Base-by-base conservation (phyloP, 306 rosid species). In the Vigna hirtella region DNA sequence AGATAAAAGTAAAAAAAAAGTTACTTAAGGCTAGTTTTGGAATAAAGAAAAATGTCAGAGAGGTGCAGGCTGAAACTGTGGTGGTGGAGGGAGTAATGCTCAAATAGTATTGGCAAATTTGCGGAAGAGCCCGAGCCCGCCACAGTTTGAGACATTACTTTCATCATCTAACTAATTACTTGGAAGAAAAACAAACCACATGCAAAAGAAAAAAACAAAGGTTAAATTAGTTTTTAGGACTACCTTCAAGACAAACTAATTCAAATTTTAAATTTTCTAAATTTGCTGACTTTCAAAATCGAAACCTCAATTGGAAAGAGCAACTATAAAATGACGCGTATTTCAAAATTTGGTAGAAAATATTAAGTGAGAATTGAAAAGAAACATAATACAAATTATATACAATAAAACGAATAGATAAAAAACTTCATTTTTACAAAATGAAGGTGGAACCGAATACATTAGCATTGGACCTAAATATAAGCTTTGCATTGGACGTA, bases 91-190 rank as follows among this genome's bases (percentile, higher is more conserved):
- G 20, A 20, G 20, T 20, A 20, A 20, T 0, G 20, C 20, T 20
- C 18, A 18, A 18, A 18, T 18, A 20, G 52, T 68, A 73, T 42
- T 69, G 59, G 45, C 2, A 57, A 74, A 36, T 18, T 58, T 48
- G 51, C 14, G 22, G 55, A 74, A 79, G 34, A 40, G 62, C 70
- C 82, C 72, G 61, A 40, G 62, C 70, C 82, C 72, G 61, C 52
- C 71, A 49, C 83, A 24, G 51, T 71, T 38, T 50, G n/a, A 49
- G 73, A 49, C 80, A 75, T 32, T 79, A 68, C 63, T 69, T 63
- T 8, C 28, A 70, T 73, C 56, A 50, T 70, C 43, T 63, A 42
- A 38, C 64, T 72, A 48, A 22, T 73, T 74, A 58, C n/a, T 63
- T 40, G 40, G 40, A 24, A 22, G 65, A 40, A 32, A 53, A 56